A percentile compares a stretch with the other conserved stretches of the same genome.
phyloP scores from a whole-genome alignment of 169 alveolate species.

The Besnoitia besnoiti region DNA sequence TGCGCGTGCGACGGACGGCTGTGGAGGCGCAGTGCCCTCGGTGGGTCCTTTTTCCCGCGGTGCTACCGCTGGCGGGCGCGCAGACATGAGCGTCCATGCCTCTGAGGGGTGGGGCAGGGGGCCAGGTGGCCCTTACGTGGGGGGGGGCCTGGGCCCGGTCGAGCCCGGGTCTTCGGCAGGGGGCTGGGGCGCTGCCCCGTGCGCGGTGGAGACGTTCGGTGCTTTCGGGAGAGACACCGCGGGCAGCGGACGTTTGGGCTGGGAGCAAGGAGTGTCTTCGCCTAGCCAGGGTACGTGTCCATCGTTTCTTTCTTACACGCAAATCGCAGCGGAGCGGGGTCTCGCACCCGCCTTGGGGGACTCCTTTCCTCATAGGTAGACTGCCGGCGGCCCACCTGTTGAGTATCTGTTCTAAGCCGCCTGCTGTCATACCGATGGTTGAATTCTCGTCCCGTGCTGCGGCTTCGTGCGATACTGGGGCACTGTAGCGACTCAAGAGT shows the following conservation, averaged over 20 bases:
- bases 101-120: neutral
- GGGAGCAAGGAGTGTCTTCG: neutral
- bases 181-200: neutral
- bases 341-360: neutral
- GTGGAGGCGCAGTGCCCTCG: no score
- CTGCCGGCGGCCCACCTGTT: neutral
- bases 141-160: neutral
- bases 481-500: no score
- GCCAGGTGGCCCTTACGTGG: neutral
- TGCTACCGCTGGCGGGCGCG: neutral
- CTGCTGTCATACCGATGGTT: no score
- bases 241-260: neutral
- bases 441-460: no score
- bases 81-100: neutral
- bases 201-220: neutral
- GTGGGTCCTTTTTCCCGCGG: no score
- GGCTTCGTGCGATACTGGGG: no score
- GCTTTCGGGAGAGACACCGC: neutral
- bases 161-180: neutral
- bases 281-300: no score
- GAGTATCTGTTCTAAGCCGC: no score
- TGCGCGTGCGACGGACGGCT: no score
- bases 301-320: neutral
- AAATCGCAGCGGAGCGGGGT: neutral
- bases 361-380: neutral